A percentile compares a stretch with the other conserved stretches of the same genome.
Conservation (phyloP, 2,329 filamentous ascomycete genomes). For the Rhinocladiella similis region DNA sequence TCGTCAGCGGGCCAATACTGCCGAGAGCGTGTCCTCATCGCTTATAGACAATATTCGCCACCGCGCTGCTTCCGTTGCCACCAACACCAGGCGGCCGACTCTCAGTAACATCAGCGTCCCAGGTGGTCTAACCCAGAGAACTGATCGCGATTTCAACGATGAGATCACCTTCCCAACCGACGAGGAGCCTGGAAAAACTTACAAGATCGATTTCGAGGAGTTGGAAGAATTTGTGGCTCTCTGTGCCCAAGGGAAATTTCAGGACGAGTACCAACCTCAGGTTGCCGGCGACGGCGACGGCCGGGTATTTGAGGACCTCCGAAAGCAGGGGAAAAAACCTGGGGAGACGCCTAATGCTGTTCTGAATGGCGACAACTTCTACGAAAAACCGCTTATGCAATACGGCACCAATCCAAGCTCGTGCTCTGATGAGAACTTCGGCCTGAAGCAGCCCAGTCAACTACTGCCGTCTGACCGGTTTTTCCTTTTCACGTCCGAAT, state of each 20-base stretch:
- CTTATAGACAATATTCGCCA: slow-evolving; percentile 57
- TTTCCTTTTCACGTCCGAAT: slow-evolving; percentile 94
- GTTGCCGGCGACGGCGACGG: slow-evolving; percentile 49
- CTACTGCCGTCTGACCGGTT: slow-evolving; percentile 71
- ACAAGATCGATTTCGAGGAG: slow-evolving; percentile 87
- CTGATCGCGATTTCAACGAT: slow-evolving; percentile 63
- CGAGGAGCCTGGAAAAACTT: slow-evolving; percentile 73
- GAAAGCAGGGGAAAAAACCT: slow-evolving; percentile 38
- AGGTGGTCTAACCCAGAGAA: slow-evolving; percentile 38
- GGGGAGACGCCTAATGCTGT: slow-evolving; percentile 39
- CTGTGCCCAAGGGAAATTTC: slow-evolving; percentile 51
- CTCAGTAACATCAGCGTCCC: slow-evolving; percentile 58
- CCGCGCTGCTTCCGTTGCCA: slow-evolving; percentile 68
- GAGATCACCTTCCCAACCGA: slow-evolving; percentile 87
- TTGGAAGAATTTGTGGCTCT: slow-evolving; percentile 86
- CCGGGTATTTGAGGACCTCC: slow-evolving; percentile 63
- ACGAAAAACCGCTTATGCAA: slow-evolving; percentile 30
- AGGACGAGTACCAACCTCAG: slow-evolving; percentile 17
- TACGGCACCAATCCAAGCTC: slow-evolving; percentile 37
- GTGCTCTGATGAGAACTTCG: slow-evolving; percentile 51
- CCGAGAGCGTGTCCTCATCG: slow-evolving; percentile 60
- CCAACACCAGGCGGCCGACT: slow-evolving; percentile 61
- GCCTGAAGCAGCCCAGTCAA: not conserved
- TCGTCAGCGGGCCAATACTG: slow-evolving; percentile 70
- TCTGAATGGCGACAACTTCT: slow-evolving; percentile 28